A percentile compares a stretch with the other conserved stretches of the same genome.
Conservation (phyloP, 2,329 filamentous ascomycete genomes). For the Knufia fluminis region DNA sequence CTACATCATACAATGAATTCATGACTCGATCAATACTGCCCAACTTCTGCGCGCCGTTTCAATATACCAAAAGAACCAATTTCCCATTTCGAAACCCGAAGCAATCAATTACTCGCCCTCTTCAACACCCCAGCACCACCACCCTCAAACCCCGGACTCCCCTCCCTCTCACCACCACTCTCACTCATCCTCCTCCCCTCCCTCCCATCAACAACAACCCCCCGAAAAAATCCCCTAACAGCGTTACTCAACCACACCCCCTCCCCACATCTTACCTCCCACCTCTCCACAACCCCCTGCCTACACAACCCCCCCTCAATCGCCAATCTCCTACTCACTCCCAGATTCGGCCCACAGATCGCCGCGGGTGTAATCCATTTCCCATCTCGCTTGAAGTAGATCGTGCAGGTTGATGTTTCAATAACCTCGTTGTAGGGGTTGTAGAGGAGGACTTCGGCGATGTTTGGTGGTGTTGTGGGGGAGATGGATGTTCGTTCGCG, state of each 20-base stretch:
- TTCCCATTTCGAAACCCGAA: too few relatives aligned
- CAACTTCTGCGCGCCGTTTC: too few relatives aligned
- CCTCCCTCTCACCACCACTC: too few relatives aligned
- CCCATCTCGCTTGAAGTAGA: conserved; percentile 64
- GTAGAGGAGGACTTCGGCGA: conserved; percentile 66
- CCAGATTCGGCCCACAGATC: conserved; percentile 70
- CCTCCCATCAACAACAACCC: not conserved
- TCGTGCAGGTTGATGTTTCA: conserved; percentile 75
- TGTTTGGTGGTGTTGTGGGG: conserved; percentile 26
- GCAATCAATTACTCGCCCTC: not conserved
- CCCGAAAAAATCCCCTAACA: conserved; percentile 59
- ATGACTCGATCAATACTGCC: too few relatives aligned
- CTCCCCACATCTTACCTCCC: conserved; percentile 61
- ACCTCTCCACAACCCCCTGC: conserved; percentile 45
- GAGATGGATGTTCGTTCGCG: conserved; percentile 54
- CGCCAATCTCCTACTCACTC: conserved; percentile 77
- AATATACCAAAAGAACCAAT: too few relatives aligned
- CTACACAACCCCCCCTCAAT: conserved; percentile 58
- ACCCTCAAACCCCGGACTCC: too few relatives aligned
- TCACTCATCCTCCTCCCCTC: not conserved
- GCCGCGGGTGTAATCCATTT: conserved; percentile 74
- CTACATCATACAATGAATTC: too few relatives aligned
- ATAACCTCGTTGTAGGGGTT: conserved; percentile 60
- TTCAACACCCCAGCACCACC: not conserved
- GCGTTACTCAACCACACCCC: conserved; percentile 84